These are phyloP conservation scores for Claviceps sp. DNA, from an alignment of 2,329 filamentous ascomycete genomes.

Conservation along the genomic window DNA sequence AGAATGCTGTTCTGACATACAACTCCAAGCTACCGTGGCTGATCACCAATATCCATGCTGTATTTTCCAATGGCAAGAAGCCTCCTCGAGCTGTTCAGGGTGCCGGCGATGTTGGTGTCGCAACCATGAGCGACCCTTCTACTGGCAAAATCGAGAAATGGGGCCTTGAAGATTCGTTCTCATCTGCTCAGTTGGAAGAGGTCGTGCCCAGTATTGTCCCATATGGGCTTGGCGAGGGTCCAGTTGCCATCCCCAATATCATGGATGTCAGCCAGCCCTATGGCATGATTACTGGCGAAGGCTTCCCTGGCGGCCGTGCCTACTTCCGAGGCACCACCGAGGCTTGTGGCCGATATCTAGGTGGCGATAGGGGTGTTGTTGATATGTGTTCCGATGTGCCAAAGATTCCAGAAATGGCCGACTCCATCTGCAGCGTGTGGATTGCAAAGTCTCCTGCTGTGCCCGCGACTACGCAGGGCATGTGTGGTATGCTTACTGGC, in stretches of 20 bases:
- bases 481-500: slow-evolving; percentile 71
- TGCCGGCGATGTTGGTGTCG: slow-evolving; percentile 61
- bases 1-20: slow-evolving; percentile 68
- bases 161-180: slow-evolving; percentile 64
- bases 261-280: slow-evolving; percentile 85
- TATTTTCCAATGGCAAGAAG: slow-evolving; percentile 60
- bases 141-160: slow-evolving; percentile 66
- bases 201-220: slow-evolving; percentile 57
- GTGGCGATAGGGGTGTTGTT: slow-evolving; percentile 43
- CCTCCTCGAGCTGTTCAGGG: slow-evolving; percentile 73
- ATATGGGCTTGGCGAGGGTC: slow-evolving; percentile 67
- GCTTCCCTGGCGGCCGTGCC: slow-evolving; percentile 66
- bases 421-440: slow-evolving; percentile 72
- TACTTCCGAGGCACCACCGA: slow-evolving; percentile 68
- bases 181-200: slow-evolving; percentile 67
- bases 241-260: slow-evolving; percentile 66
- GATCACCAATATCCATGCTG: slow-evolving; percentile 67
- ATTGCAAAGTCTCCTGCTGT: slow-evolving; percentile 70
- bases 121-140: slow-evolving; percentile 69
- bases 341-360: slow-evolving; percentile 62
- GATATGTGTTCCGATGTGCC: slow-evolving; percentile 63
- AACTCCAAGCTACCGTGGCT: slow-evolving; percentile 70
- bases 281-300: slow-evolving; percentile 75
- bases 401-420: slow-evolving; percentile 52
- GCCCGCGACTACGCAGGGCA: slow-evolving; percentile 56